Evolutionary conservation across 495 filamentous ascomycete genomes (phyloP).

Genomic region (Hypoxylon intermedium): DNA sequence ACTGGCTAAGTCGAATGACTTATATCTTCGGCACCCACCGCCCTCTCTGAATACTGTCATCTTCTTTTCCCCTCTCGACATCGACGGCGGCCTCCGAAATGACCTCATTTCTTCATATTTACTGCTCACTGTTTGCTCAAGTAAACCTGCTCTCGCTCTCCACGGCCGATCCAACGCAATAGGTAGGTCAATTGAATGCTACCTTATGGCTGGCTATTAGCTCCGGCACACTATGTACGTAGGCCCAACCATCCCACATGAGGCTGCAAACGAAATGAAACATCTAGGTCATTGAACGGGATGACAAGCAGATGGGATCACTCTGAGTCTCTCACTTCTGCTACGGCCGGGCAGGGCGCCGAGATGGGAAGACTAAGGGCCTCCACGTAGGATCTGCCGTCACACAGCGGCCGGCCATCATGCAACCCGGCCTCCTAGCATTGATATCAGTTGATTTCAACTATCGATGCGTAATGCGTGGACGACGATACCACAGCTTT

Average conservation of each 20-base stretch:
- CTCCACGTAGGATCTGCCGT: constrained; percentile 27
- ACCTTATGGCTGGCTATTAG: not conserved
- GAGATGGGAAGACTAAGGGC: constrained; percentile 22
- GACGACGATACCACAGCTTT: constrained; percentile 13
- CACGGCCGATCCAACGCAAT: not conserved
- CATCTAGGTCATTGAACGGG: constrained; percentile 6
- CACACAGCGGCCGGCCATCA: constrained; percentile 16
- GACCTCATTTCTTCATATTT: not conserved
- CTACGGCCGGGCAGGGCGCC: constrained; percentile 23
- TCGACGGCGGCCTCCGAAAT: not conserved
- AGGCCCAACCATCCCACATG: constrained; percentile 32
- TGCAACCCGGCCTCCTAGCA: constrained; percentile 18
- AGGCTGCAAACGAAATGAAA: constrained; percentile 30
- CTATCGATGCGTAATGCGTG: constrained; percentile 2
- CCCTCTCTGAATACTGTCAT: too few species aligned
- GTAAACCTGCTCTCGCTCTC: not conserved
- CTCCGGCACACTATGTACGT: constrained; percentile 11
- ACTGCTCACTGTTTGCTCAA: not conserved
- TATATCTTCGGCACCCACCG: too few species aligned
- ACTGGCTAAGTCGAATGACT: too few species aligned
- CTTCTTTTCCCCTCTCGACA: not conserved
- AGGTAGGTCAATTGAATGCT: constrained; percentile 7
- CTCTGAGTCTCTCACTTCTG: constrained; percentile 3
- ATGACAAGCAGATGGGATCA: constrained; percentile 23
- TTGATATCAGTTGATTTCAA: constrained; percentile 9